Evolutionary conservation across 164 flowering plant genomes (phyloP).

Genomic region (Umbellularia californica): DNA sequence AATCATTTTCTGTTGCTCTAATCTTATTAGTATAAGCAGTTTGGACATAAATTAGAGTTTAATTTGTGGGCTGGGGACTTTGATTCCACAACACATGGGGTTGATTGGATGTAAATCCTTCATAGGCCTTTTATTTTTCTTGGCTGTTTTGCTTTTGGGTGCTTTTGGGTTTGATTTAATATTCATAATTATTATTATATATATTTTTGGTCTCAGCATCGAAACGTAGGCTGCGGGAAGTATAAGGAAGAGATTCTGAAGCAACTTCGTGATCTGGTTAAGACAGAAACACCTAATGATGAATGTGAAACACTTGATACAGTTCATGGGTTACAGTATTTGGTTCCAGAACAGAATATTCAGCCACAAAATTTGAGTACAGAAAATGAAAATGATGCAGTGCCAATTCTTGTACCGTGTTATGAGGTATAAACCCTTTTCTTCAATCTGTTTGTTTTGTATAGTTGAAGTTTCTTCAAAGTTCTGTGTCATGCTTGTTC

Average conservation of each 20-base stretch:
- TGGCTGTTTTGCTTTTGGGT: too few relatives aligned
- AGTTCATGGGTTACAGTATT: conserved; percentile 22
- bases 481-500: not conserved
- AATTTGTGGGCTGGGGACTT: not conserved
- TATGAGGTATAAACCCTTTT: conserved; percentile 26
- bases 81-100: not conserved
- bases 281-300: conserved; percentile 32
- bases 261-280: conserved; percentile 62
- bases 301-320: conserved; percentile 27
- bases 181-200: not conserved
- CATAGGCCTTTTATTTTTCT: too few relatives aligned
- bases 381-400: conserved; percentile 17
- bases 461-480: not conserved
- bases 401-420: conserved; percentile 15
- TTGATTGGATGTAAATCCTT: too few relatives aligned
- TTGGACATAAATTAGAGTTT: not conserved
- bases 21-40: not conserved
- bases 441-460: not conserved
- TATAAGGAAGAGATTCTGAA: conserved; percentile 61
- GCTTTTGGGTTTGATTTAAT: not conserved
- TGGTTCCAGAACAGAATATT: conserved; percentile 19
- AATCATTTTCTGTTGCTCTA: too few relatives aligned
- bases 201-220: conserved; percentile 37
- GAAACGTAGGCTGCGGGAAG: conserved; percentile 62
- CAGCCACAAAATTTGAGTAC: conserved; percentile 12